phyloP scores from a whole-genome alignment of 2,329 filamentous ascomycete species.

The Calonectria crousiana region DNA sequence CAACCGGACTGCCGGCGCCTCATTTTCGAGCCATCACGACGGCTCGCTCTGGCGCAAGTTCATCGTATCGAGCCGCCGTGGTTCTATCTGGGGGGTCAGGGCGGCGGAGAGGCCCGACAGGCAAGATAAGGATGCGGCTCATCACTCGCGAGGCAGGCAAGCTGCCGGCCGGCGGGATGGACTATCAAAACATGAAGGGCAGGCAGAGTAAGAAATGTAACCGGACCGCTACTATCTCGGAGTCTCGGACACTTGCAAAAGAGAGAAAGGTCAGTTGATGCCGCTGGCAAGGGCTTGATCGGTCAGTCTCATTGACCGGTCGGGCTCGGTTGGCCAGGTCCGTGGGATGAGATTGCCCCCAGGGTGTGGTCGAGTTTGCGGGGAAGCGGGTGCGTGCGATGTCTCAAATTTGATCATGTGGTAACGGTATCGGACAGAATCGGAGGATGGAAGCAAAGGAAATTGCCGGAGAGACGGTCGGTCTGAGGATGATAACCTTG shows the following conservation, averaged over 20 bases:
- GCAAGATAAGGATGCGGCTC: background rate
- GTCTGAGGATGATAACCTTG: background rate
- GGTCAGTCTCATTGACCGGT: constrained; percentile 2
- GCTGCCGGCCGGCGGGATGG: background rate
- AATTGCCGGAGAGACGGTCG: background rate
- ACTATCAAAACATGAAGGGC: background rate
- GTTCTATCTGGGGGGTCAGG: background rate
- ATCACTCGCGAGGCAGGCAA: background rate
- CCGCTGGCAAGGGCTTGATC: background rate
- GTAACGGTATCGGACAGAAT: constrained; percentile 25
- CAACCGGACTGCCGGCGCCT: background rate
- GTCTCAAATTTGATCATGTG: constrained; percentile 25
- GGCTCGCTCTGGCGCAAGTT: background rate
- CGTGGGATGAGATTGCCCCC: background rate
- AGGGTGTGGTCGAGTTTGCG: constrained; percentile 17
- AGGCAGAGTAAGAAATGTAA: background rate
- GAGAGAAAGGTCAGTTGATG: constrained; percentile 5
- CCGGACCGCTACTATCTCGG: constrained; percentile 28
- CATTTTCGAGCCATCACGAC: background rate
- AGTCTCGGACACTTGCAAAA: constrained; percentile 23
- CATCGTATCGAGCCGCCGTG: background rate
- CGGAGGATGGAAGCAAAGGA: constrained; percentile 1
- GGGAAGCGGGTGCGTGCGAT: constrained; percentile 18
- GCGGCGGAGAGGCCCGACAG: background rate
- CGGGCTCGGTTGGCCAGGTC: background rate